These are phyloP conservation scores for Hypoxylon sp. DNA, from an alignment of 2,329 filamentous ascomycete species.

Conservation along the genomic window DNA sequence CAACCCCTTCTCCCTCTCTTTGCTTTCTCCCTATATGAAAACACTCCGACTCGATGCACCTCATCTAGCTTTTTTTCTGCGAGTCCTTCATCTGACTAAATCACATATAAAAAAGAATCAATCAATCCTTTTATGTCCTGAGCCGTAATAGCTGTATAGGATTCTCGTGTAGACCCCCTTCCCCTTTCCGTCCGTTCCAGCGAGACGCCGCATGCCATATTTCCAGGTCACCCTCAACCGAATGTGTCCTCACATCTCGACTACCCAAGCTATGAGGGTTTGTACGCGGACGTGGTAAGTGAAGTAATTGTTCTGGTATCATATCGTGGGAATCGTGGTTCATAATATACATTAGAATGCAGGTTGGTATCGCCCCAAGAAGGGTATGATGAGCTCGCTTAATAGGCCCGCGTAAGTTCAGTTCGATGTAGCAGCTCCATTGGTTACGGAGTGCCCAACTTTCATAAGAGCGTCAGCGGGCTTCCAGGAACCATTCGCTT, in stretches of 20 bases:
- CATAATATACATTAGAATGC: slow-evolving; percentile 51
- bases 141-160: slow-evolving; percentile 21
- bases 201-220: slow-evolving; percentile 40
- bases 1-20: slow-evolving; percentile 1
- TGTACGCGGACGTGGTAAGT: slow-evolving; percentile 20
- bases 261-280: slow-evolving; percentile 27
- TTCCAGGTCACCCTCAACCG: slow-evolving; percentile 34
- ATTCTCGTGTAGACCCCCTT: slow-evolving; percentile 10
- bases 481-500: slow-evolving; percentile 49
- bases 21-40: slow-evolving; percentile 19
- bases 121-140: slow-evolving; percentile 25
- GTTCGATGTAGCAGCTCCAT: slow-evolving; percentile 40
- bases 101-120: slow-evolving; percentile 20
- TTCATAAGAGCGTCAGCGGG: slow-evolving; percentile 50
- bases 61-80: slow-evolving; percentile 27
- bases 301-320: slow-evolving; percentile 41
- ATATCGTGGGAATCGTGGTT: slow-evolving; percentile 50
- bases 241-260: slow-evolving; percentile 24
- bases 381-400: slow-evolving; percentile 7
- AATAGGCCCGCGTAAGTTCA: slow-evolving; percentile 12
- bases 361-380: slow-evolving; percentile 9
- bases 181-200: slow-evolving; percentile 37
- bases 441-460: slow-evolving; percentile 43
- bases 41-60: slow-evolving; percentile 20
- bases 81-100: slow-evolving; percentile 5